Conservation (phyloP, 192 early-diverging fungal genomes). For the Gigaspora rosea region DNA sequence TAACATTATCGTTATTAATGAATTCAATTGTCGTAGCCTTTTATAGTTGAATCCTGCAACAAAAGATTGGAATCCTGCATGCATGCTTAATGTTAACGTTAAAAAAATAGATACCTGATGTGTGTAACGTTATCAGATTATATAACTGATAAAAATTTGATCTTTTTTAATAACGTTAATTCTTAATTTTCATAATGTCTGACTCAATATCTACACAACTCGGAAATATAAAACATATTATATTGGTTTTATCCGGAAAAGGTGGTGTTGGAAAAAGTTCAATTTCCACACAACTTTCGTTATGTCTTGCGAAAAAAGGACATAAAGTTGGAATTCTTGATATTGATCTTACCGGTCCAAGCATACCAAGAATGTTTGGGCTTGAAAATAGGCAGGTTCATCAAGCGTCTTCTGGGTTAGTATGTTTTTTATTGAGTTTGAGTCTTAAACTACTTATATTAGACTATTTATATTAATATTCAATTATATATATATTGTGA, state of each 20-base stretch:
- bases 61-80: too few species aligned
- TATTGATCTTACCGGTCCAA: conserved; percentile 97
- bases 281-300: conserved; percentile 82
- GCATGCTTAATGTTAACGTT: too few species aligned
- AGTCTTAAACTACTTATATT: neutral
- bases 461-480: too few species aligned
- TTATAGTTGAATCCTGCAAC: too few species aligned
- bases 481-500: too few species aligned
- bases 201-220: neutral
- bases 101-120: too few species aligned
- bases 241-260: conserved; percentile 94
- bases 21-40: too few species aligned
- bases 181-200: neutral
- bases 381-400: conserved; percentile 86
- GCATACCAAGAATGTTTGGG: conserved; percentile 94
- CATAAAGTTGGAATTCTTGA: conserved; percentile 88
- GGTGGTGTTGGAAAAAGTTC: conserved; percentile 98
- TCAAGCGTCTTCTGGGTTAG: conserved; percentile 85
- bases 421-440: neutral
- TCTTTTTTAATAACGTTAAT: too few species aligned
- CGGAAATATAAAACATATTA: conserved; percentile 69
- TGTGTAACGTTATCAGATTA: too few species aligned
- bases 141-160: too few species aligned
- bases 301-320: conserved; percentile 62
- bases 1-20: too few species aligned